Evolutionary conservation across 352 stramenopile genomes (phyloP).

Genomic region (Phytophthora ramorum): DNA sequence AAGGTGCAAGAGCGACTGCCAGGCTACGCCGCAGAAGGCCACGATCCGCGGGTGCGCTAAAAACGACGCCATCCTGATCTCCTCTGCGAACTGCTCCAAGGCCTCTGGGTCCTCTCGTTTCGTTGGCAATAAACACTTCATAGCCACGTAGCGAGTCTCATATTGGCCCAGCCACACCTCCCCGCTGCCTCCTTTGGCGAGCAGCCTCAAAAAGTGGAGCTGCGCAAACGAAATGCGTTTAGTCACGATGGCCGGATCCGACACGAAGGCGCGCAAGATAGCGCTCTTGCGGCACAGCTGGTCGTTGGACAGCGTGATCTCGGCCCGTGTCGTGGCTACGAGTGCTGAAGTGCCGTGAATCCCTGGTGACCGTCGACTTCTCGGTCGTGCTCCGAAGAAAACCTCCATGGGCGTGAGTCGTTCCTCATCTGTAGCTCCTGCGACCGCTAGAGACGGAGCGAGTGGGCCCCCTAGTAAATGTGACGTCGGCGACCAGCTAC

Average conservation of each 20-base stretch:
- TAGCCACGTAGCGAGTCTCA: conserved; percentile 73
- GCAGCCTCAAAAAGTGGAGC: conserved; percentile 71
- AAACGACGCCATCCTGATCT: conserved; percentile 81
- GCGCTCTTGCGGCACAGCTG: conserved; percentile 64
- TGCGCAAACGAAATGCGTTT: conserved; percentile 80
- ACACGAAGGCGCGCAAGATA: conserved; percentile 67
- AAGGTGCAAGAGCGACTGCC: conserved; percentile 78
- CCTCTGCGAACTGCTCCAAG: conserved; percentile 82
- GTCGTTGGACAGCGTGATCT: conserved; percentile 72
- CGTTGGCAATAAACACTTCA: conserved; percentile 77
- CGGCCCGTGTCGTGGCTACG: conserved; percentile 47
- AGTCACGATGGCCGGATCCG: conserved; percentile 71
- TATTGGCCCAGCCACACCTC: conserved; percentile 88
- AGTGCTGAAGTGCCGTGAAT: conserved; percentile 37
- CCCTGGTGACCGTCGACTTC: conserved; percentile 39
- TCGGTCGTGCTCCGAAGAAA: conserved; percentile 51
- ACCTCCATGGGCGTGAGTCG: conserved; percentile 59
- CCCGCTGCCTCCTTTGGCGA: conserved; percentile 81
- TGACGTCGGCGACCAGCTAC: conserved; percentile 42
- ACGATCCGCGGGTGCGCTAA: conserved; percentile 87
- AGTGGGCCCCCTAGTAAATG: conserved; percentile 40
- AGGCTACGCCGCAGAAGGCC: conserved; percentile 80
- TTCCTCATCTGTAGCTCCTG: conserved; percentile 33
- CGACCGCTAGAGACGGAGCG: conserved; percentile 23
- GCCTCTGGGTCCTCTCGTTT: conserved; percentile 65